Evolutionary conservation across 1,139 yeast genomes (phyloP).

Genomic region (Zygotorulaspora mrakii): DNA sequence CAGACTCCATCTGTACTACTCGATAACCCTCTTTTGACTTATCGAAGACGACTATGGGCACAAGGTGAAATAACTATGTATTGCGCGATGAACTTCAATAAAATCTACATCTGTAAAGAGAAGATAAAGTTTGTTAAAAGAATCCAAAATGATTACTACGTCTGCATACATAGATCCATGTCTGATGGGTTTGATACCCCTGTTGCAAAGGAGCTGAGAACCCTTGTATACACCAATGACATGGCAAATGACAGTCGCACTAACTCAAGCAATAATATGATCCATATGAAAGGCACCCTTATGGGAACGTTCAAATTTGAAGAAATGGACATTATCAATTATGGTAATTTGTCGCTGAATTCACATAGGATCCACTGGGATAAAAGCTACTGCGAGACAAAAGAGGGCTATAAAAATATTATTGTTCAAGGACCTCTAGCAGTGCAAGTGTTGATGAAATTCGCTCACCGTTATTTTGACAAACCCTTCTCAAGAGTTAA

Average conservation of each 20-base stretch:
- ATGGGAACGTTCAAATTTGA: constrained; percentile 15
- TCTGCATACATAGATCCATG: constrained; percentile 45
- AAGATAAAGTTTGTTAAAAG: constrained; percentile 39
- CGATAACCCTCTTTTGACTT: constrained; percentile 31
- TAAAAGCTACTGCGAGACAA: constrained; percentile 44
- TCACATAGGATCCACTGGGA: constrained; percentile 82
- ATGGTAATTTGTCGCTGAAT: constrained; percentile 72
- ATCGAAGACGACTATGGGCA: constrained; percentile 73
- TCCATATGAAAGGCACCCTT: constrained; percentile 15
- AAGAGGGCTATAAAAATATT: constrained; percentile 58
- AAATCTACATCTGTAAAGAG: constrained; percentile 46
- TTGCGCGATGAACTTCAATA: constrained; percentile 40
- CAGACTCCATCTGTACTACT: constrained; percentile 56
- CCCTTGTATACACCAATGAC: constrained; percentile 38
- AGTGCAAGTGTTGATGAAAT: constrained; percentile 55
- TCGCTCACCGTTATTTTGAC: constrained; percentile 36
- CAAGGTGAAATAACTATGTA: constrained; percentile 56
- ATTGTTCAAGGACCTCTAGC: constrained; percentile 83
- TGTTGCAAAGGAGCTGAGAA: constrained; percentile 36
- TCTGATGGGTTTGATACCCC: constrained; percentile 16
- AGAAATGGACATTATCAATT: constrained; percentile 47
- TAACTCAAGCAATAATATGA: background rate
- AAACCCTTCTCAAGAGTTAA: constrained; percentile 15
- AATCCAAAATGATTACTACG: constrained; percentile 42
- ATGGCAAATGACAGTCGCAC: constrained; percentile 5